Conservation (phyloP, 2,329 filamentous ascomycete genomes). For the Neofusicoccum ribis region DNA sequence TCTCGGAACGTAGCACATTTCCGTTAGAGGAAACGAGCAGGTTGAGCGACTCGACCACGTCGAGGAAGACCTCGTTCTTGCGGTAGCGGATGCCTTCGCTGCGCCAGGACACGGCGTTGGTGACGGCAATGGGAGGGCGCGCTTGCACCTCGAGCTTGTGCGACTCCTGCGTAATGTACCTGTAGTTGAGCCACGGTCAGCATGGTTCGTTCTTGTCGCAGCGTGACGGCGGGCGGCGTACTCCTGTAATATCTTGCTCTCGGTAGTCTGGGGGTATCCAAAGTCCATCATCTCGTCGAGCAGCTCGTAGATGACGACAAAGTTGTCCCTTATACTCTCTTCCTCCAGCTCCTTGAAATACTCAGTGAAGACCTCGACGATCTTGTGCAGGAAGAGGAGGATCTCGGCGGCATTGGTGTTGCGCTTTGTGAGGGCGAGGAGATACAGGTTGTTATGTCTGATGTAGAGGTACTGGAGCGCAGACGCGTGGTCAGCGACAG, state of each 20-base stretch:
- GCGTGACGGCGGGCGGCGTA: constrained; percentile 35
- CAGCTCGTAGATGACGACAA: constrained; percentile 98
- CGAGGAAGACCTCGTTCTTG: constrained; percentile 99
- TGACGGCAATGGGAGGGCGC: constrained; percentile 93
- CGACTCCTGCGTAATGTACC: constrained; percentile 97
- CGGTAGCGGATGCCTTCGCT: constrained; percentile 97
- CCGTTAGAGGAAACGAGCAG: constrained; percentile 91
- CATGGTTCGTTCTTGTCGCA: background rate
- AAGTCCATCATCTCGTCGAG: constrained; percentile 99
- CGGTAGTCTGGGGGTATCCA: constrained; percentile 97
- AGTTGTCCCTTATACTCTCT: constrained; percentile 98
- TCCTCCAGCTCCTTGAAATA: constrained; percentile 99
- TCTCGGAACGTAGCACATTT: constrained; percentile 94
- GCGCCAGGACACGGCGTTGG: constrained; percentile 96
- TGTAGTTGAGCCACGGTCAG: constrained; percentile 28
- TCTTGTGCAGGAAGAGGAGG: constrained; percentile 93
- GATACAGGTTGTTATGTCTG: constrained; percentile 97
- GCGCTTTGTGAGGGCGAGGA: constrained; percentile 95
- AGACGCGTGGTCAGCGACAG: background rate
- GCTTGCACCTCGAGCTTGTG: constrained; percentile 98
- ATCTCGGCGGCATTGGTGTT: constrained; percentile 99
- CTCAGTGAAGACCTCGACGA: constrained; percentile 98
- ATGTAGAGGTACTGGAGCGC: constrained; percentile 87
- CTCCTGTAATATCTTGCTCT: constrained; percentile 97
- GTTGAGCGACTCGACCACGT: constrained; percentile 95